Evolutionary conservation across 805 yeast species (phyloP).

Genomic region (Wickerhamomyces chambardii): DNA sequence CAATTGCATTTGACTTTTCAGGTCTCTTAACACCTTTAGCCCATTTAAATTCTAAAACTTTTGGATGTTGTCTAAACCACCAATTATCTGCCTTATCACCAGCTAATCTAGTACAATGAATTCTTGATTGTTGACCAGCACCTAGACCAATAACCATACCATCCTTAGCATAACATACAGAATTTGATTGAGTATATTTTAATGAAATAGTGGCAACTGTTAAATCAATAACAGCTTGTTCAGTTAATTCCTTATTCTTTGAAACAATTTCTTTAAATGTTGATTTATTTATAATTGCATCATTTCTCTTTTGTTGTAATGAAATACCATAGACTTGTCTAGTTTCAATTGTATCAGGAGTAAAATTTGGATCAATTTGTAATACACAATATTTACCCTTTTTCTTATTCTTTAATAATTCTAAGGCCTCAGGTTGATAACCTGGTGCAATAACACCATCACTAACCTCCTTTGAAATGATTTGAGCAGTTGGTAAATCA

Average conservation of each 20-base stretch:
- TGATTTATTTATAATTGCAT: slow-evolving; percentile 86
- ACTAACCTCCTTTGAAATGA: slow-evolving; percentile 93
- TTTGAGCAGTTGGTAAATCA: slow-evolving; percentile 92
- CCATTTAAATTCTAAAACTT: slow-evolving; percentile 89
- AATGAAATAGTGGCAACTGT: slow-evolving; percentile 96
- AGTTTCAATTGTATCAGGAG: slow-evolving; percentile 73
- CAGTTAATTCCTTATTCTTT: slow-evolving; percentile 75
- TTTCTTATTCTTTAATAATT: slow-evolving; percentile 82
- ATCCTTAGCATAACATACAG: slow-evolving; percentile 96
- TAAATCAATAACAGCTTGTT: slow-evolving; percentile 88
- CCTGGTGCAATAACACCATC: slow-evolving; percentile 99
- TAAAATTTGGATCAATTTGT: slow-evolving; percentile 92
- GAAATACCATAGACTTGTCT: slow-evolving; percentile 96
- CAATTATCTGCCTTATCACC: slow-evolving; percentile 99
- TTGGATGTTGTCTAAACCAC: slow-evolving; percentile 99
- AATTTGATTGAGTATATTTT: slow-evolving; percentile 97
- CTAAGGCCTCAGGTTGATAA: slow-evolving; percentile 86
- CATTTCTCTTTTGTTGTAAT: slow-evolving; percentile 94
- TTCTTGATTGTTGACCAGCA: slow-evolving; percentile 99
- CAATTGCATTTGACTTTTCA: slow-evolving; percentile 97
- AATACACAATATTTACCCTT: slow-evolving; percentile 95
- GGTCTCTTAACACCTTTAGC: slow-evolving; percentile 98
- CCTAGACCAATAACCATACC: slow-evolving; percentile 99
- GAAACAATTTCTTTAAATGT: slow-evolving; percentile 91
- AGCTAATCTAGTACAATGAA: slow-evolving; percentile 98